These are phyloP conservation scores for Malassezia equina DNA, from an alignment of 1,284 basidiomycete genomes.

Conservation along the genomic window DNA sequence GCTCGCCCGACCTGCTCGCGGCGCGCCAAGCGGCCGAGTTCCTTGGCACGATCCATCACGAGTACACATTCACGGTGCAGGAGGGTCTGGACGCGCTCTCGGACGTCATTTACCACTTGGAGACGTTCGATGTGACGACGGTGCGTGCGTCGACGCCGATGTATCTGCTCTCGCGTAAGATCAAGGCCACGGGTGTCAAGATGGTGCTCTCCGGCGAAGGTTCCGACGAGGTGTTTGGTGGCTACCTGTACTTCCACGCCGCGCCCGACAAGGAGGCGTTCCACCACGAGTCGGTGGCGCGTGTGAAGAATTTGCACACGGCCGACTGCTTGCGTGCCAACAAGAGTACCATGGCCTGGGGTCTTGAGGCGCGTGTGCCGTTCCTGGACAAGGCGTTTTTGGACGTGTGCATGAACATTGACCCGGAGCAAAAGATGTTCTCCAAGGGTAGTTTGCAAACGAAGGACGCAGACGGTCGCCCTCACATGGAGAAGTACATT, in stretches of 20 bases:
- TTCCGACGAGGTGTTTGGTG: constrained; percentile 93
- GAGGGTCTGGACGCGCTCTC: constrained; percentile 95
- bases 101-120: constrained; percentile 95
- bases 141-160: constrained; percentile 94
- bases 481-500: constrained; percentile 62
- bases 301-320: constrained; percentile 96
- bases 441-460: constrained; percentile 67
- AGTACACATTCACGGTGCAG: constrained; percentile 96
- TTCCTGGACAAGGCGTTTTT: constrained; percentile 97
- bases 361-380: constrained; percentile 93
- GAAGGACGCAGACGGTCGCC: constrained; percentile 54
- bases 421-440: constrained; percentile 83
- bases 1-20: constrained; percentile 88
- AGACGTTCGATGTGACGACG: constrained; percentile 98
- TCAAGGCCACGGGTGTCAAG: constrained; percentile 99
- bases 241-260: constrained; percentile 99
- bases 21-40: constrained; percentile 87
- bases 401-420: constrained; percentile 82
- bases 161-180: constrained; percentile 93
- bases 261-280: constrained; percentile 80
- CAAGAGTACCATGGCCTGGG: constrained; percentile 99
- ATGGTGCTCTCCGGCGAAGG: constrained; percentile 99
- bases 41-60: constrained; percentile 91
- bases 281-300: constrained; percentile 87
- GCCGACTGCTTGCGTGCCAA: constrained; percentile 96